Evolutionary conservation across 768 basidiomycete genomes (phyloP), one percentile per base, ranked within the genome.

Genomic region (Trichaptum fuscoviolaceum): DNA sequence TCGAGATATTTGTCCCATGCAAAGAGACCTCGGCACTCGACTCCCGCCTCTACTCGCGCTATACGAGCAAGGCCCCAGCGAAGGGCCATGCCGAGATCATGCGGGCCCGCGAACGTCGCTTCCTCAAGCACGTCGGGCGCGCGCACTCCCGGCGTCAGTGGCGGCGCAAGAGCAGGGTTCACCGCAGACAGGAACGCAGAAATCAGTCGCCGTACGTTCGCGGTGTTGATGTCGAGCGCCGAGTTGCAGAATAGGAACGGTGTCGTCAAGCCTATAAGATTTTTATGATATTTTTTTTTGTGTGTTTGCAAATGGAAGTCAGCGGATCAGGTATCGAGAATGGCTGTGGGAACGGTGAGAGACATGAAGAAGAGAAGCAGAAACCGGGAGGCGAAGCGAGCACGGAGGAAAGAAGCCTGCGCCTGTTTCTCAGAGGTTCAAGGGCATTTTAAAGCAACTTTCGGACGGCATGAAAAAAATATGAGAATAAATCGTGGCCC

Each of bases 161-260:
- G 58, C 68, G 70, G 71, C 88, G 42, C 42, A 12, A 42, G 18
- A 3, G 30, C 12, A 9, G n/a, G 30, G 26, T 17, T n/a, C 27
- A 66, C 30, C 0, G 67, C 71, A 69, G 0, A 62, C n/a, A 97
- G 77, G 77, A 96, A 98, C 7, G 88, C 79, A n/a, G 86, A 82
- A 68, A 96, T 88, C 64, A 98, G 84, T 63, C 89, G 81, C 71
- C 85, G 88, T 71, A 94, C 87, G 35, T 87, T 85, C n/a, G 87
- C 79, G 7, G 87, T 79, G 58, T 87, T 90, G 57, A 96, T 82
- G 72, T 97, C 95, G 67, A 98, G 86, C 18, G 95, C 95, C 70
- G 90, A 86, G 30, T 86, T 87, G 42, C 92, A 93, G 80, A 98
- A 96, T 68, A 98, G 88, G 78, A 97, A 90, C 24, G 96, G 95